These are phyloP conservation scores for Cenococcum geophilum DNA, from an alignment of 495 filamentous ascomycete genomes.

Conservation along the genomic window DNA sequence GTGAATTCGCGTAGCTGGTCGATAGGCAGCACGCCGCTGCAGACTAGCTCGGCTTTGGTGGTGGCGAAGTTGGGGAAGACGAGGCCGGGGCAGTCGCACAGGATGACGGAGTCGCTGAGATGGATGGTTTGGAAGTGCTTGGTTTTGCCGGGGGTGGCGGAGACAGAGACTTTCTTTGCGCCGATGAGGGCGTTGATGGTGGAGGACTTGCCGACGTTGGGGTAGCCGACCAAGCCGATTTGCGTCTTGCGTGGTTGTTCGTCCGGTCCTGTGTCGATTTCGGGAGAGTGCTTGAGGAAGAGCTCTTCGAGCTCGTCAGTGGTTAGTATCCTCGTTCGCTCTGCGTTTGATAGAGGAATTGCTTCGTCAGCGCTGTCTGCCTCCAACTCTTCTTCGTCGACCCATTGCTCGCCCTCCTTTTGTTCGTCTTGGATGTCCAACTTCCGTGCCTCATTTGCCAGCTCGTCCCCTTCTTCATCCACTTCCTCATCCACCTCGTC, in stretches of 20 bases:
- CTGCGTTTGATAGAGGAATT: constrained; percentile 29
- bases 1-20: constrained; percentile 95
- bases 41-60: constrained; percentile 94
- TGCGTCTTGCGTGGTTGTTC: constrained; percentile 58
- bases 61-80: constrained; percentile 98
- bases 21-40: constrained; percentile 91
- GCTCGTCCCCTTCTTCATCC: constrained; percentile 28
- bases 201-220: constrained; percentile 97
- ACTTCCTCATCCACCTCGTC: constrained; percentile 30
- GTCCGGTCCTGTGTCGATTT: constrained; percentile 34
- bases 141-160: constrained; percentile 94
- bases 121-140: constrained; percentile 99
- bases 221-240: constrained; percentile 95
- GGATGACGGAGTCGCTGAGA: constrained; percentile 75
- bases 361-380: constrained; percentile 19
- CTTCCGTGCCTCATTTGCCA: constrained; percentile 33
- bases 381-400: constrained; percentile 29
- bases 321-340: constrained; percentile 74
- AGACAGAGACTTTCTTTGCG: constrained; percentile 97
- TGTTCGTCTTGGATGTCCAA: constrained; percentile 22
- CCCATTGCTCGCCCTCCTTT: constrained; percentile 42
- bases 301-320: constrained; percentile 87
- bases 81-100: constrained; percentile 98
- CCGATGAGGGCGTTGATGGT: constrained; percentile 98
- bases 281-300: constrained; percentile 56